Conservation (phyloP, 78 protist species). For the Dictyostelium intermedium region DNA sequence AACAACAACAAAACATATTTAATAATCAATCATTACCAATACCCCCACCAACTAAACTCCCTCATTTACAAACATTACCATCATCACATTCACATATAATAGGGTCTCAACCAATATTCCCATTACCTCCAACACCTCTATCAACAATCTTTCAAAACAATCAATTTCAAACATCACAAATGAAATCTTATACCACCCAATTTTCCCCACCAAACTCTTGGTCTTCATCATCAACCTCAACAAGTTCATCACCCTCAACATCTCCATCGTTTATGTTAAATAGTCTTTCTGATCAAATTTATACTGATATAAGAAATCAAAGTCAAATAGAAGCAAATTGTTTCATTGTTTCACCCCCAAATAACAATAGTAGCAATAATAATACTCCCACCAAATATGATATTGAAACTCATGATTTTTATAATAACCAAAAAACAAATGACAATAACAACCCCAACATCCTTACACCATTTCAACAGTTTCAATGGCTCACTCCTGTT, state of each 20-base stretch:
- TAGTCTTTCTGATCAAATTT: slow-evolving; percentile 10
- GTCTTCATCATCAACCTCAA: not conserved
- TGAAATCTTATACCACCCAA: not conserved
- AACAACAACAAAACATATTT: not conserved
- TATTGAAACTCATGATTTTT: not conserved
- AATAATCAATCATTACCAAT: not conserved
- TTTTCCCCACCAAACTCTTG: not conserved
- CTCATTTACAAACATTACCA: not conserved
- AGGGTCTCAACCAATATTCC: not conserved
- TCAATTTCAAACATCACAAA: slow-evolving; percentile 22
- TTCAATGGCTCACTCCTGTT: slow-evolving; percentile 23
- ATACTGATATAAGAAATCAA: not conserved
- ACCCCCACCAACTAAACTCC: not conserved
- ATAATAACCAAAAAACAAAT: not conserved
- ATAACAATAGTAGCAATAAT: not conserved
- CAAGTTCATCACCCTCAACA: not conserved
- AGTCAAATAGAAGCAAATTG: not conserved
- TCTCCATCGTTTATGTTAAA: slow-evolving; percentile 6
- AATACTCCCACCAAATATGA: not conserved
- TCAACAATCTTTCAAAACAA: slow-evolving; percentile 10
- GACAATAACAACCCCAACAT: not conserved
- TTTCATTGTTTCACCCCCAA: slow-evolving; percentile 27
- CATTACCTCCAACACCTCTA: not conserved
- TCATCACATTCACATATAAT: not conserved
- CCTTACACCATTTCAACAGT: not conserved